Percentiles rank a stretch among this genome's conserved stretches.
These are phyloP conservation scores for Crithidia mellificae DNA, from an alignment of 208 protist species.

Conservation along the genomic window DNA sequence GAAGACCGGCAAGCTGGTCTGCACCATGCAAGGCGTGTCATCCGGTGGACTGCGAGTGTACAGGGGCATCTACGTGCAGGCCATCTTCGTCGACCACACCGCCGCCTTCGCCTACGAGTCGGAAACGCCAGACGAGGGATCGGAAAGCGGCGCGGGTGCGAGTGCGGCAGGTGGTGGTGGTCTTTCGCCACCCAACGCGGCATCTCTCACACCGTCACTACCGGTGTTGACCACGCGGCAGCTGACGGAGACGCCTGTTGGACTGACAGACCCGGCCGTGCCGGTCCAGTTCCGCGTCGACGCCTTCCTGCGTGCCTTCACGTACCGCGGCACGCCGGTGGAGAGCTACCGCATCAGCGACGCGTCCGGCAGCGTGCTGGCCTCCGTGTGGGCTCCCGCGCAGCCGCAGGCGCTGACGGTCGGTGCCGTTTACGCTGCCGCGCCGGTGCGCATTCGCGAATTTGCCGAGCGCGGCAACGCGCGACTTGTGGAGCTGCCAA, in stretches of 20 bases:
- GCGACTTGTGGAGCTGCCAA: constrained; percentile 64
- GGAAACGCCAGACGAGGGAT: neutral
- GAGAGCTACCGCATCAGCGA: constrained; percentile 85
- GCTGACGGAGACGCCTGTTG: constrained; percentile 32
- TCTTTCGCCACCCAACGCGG: too few species aligned
- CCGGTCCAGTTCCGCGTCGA: constrained; percentile 57
- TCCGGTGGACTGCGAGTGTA: constrained; percentile 71
- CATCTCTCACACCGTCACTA: too few species aligned
- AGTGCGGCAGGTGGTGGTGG: too few species aligned
- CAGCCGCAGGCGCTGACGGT: constrained; percentile 30
- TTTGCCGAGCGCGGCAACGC: constrained; percentile 58
- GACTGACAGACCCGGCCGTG: constrained; percentile 21
- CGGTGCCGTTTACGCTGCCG: constrained; percentile 61
- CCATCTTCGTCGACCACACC: constrained; percentile 66
- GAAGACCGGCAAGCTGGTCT: constrained; percentile 69
- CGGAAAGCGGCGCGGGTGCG: too few species aligned
- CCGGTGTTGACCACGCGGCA: constrained; percentile 19
- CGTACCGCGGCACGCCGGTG: constrained; percentile 58
- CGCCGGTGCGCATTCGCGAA: constrained; percentile 54
- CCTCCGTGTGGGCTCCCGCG: constrained; percentile 58
- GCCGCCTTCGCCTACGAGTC: neutral
- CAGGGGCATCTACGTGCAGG: constrained; percentile 58
- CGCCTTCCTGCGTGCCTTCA: constrained; percentile 63
- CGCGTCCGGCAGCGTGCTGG: constrained; percentile 64
- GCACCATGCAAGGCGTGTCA: constrained; percentile 47